Evolutionary conservation across 257 asterid species (phyloP), one percentile per base, ranked within the genome.

Genomic region (Sherardia arvensis): DNA sequence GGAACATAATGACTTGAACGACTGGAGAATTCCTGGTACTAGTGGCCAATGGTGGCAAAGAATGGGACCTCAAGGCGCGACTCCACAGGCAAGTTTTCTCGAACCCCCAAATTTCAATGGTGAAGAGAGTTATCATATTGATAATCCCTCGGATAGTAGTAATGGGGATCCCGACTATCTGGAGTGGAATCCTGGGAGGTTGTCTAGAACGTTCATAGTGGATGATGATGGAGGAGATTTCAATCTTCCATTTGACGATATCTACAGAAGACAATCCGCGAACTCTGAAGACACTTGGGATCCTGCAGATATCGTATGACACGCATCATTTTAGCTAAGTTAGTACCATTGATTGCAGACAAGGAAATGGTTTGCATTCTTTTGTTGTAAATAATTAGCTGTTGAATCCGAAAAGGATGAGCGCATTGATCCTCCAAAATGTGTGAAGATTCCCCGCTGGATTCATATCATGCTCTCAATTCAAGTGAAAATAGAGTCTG

Each of bases 31-130:
- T 8, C 69, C 77, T 29, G 2, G 25, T 3, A 78, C 66, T 1
- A 73, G 66, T 80, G 72, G 80, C 68, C 84, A 70, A 7, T 93
- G 97, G 99, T 90, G 96, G 99, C 87, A 76, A 27, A 77, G 96
- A 62, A 53, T 70, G 8, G 61, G 51, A 4, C 67, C 59, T 3
- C 82, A 62, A 22, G 85, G 69, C 43, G 65, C 67, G 3, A 84
- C 54, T 48, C 81, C 75, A 14, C 76, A 68, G 69, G 76, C 96
- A 2, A 93, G 99, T 67, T 93, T 90, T 66, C 73, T 84, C 4
- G 95, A 92, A 72, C 97, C 99, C 32, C 97, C 96, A 1, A 76
- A 76, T 68, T 90, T 83, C 70, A 73, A 15, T 66, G 61, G 12
- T 0, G 66, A 62, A 48, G 61, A 9, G 21, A 22, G 27, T 17